Percentiles rank a stretch among this genome's conserved stretches.
Evolutionary conservation across 345 rosid genomes (phyloP).

Genomic region (Viola odorata): DNA sequence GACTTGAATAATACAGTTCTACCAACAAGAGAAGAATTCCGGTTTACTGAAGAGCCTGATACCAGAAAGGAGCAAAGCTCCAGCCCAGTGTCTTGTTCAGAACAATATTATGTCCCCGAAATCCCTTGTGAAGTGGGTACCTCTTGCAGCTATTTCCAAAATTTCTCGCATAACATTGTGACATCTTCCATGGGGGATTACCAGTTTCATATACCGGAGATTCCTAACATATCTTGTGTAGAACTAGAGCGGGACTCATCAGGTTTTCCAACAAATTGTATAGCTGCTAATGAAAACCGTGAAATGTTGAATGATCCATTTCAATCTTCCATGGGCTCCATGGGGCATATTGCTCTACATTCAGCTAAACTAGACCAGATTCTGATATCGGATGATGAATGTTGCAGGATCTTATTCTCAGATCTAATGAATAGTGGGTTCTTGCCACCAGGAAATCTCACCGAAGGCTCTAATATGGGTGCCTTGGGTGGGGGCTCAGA

Average conservation of each 20-base stretch:
- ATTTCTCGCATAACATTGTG: constrained; percentile 32
- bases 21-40: constrained; percentile 40
- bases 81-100: constrained; percentile 54
- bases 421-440: constrained; percentile 42
- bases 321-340: constrained; percentile 41
- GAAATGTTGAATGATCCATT: constrained; percentile 36
- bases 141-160: constrained; percentile 42
- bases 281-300: constrained; percentile 35
- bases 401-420: constrained; percentile 68
- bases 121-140: constrained; percentile 48
- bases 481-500: constrained; percentile 20
- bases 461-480: constrained; percentile 33
- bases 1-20: constrained; percentile 41
- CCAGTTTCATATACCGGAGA: constrained; percentile 42
- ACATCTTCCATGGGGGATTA: constrained; percentile 36
- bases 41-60: constrained; percentile 40
- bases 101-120: constrained; percentile 50
- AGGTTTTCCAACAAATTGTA: constrained; percentile 35
- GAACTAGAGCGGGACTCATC: constrained; percentile 48
- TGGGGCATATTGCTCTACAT: constrained; percentile 31
- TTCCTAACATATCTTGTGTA: constrained; percentile 38
- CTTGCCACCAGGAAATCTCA: constrained; percentile 36
- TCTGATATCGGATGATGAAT: constrained; percentile 80
- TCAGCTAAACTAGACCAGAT: constrained; percentile 42
- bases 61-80: constrained; percentile 49